Evolutionary conservation across 1,284 basidiomycete genomes (phyloP), one percentile per base, ranked within the genome.

Genomic region (Stygiomarasmius scandens): DNA sequence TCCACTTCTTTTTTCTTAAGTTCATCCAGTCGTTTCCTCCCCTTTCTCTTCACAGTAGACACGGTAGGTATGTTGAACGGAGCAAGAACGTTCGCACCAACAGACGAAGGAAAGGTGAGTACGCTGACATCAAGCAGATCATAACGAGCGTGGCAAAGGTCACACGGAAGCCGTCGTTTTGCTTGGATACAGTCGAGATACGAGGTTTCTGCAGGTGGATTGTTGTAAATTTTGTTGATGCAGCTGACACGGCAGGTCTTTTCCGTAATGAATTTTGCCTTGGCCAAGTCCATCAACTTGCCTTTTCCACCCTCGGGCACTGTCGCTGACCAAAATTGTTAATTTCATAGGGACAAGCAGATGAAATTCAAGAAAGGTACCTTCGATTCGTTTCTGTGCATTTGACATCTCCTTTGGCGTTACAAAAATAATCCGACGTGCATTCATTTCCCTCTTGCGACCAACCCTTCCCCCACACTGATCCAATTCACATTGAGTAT

Each of bases 151-250:
- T 47, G 50, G 20, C 55, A 56, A 1, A 57, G 38, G 22, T 46
- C 29, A 49, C 58, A 54, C 16, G 55, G 58, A 8, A 49, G 27
- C n/a, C 6, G 47, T 1, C 46, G 36, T 3, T 54, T 27, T 9
- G 53, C 53, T 8, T 48, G 25, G 22, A 55, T 49, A 20, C 53
- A 55, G 32, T 55, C 53, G 1, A 58, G 45, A 14, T 23, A 19
- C 2, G 41, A 16, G 0, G 48, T 49, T 19, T 41, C 24, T 12
- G 55, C 19, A 9, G 51, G 55, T 16, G 51, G 43, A 47, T 57
- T 57, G 4, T 57, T n/a, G 20, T 57, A 60, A 1, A 57, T 57
- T 4, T 27, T n/a, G 19, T 57, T 60, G 2, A 43, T 3, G 16
- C 43, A 32, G 2, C 55, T 52, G 8, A 54, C 24, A 22, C 45